Conservation (phyloP, 1,139 yeast genomes). For the Lodderomyces oxycetoniae region DNA sequence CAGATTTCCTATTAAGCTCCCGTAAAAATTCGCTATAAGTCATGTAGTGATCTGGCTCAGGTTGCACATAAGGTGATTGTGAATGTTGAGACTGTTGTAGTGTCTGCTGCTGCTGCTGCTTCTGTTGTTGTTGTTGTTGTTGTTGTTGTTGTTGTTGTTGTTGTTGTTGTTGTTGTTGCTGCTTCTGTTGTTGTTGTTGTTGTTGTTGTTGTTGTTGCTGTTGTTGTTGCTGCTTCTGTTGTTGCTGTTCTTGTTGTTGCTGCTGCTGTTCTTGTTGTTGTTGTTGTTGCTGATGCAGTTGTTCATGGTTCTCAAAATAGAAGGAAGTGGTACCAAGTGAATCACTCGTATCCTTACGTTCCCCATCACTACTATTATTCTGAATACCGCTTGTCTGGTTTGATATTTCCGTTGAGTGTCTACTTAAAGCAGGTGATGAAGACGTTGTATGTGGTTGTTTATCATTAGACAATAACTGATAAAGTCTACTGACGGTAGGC, state of each 20-base stretch:
- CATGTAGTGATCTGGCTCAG: conserved; percentile 45
- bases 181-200: too few species aligned
- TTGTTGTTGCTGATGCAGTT: too few species aligned
- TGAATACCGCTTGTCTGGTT: too few species aligned
- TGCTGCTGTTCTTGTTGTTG: too few species aligned
- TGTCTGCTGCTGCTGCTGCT: neutral
- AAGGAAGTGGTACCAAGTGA: conserved; percentile 1
- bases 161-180: conserved; percentile 4
- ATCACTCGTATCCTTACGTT: conserved; percentile 2
- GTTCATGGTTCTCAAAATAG: conserved; percentile 2
- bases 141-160: conserved; percentile 2
- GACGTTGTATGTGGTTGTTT: too few species aligned
- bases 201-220: too few species aligned
- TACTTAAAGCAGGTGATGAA: too few species aligned
- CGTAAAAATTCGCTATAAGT: conserved; percentile 39
- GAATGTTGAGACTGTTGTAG: conserved; percentile 6
- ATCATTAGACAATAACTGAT: conserved; percentile 6
- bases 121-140: conserved; percentile 6
- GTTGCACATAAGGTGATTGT: conserved; percentile 13
- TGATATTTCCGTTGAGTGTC: too few species aligned
- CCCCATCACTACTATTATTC: neutral
- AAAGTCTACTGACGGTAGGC: conserved; percentile 7
- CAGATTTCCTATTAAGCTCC: conserved; percentile 26
- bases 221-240: too few species aligned
- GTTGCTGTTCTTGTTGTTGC: too few species aligned